Evolutionary conservation across 768 basidiomycete species (phyloP).

Genomic region (Russula sp.): DNA sequence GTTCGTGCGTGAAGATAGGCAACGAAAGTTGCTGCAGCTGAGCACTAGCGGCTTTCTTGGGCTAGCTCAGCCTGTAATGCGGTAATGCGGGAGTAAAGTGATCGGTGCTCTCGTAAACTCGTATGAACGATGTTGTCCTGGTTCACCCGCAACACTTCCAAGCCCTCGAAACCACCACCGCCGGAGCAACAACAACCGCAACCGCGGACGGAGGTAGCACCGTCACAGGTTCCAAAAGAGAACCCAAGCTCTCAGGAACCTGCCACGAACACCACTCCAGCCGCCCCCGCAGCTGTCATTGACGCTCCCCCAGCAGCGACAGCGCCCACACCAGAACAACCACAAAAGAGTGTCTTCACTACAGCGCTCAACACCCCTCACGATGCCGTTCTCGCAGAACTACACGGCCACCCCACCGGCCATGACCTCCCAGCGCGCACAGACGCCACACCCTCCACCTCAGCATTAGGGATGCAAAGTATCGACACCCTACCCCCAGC

Average conservation of each 20-base stretch:
- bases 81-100: no score
- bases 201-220: not conserved
- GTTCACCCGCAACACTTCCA: not conserved
- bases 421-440: constrained; percentile 25
- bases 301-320: not conserved
- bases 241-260: not conserved
- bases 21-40: no score
- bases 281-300: not conserved
- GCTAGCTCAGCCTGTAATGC: no score
- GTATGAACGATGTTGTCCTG: constrained; percentile 15
- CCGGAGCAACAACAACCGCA: constrained; percentile 2
- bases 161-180: not conserved
- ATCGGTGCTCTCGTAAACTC: no score
- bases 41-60: no score
- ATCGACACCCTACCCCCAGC: constrained; percentile 28
- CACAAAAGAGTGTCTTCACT: constrained; percentile 31
- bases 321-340: constrained; percentile 30
- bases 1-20: no score
- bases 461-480: constrained; percentile 5
- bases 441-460: constrained; percentile 22
- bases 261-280: not conserved
- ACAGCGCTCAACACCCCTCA: constrained; percentile 52
- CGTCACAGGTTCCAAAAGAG: constrained; percentile 14
- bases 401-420: constrained; percentile 39
- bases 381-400: constrained; percentile 57